These are phyloP conservation scores for Podila epicladia DNA, from an alignment of 192 early-diverging fungal species.

Conservation along the genomic window DNA sequence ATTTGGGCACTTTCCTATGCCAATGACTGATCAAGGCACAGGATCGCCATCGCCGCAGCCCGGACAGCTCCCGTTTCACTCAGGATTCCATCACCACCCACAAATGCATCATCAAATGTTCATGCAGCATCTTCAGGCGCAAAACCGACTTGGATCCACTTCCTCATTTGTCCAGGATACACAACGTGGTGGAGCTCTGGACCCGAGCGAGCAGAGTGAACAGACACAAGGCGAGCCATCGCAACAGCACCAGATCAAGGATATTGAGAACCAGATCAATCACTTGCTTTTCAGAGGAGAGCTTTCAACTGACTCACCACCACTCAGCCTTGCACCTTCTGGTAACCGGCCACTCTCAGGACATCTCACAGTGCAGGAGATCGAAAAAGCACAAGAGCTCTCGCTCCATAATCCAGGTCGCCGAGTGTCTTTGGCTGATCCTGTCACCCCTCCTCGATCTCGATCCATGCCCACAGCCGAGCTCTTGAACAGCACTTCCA, in stretches of 20 bases:
- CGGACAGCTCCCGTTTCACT: conserved; percentile 5
- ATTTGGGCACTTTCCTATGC: conserved; percentile 32
- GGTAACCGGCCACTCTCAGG: background rate
- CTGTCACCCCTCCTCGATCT: conserved; percentile 12
- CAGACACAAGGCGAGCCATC: too few species aligned
- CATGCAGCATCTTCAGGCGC: conserved; percentile 37
- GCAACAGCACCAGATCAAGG: conserved; percentile 23
- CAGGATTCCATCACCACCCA: conserved; percentile 12
- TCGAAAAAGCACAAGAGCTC: conserved; percentile 28
- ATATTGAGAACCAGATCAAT: conserved; percentile 41
- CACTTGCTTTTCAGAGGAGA: conserved; percentile 28
- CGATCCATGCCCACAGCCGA: background rate
- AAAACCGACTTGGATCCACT: conserved; percentile 4
- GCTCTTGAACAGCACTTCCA: background rate
- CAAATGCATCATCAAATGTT: conserved; percentile 33
- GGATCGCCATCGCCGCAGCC: background rate
- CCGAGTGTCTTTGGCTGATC: conserved; percentile 22
- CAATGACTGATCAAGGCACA: conserved; percentile 7
- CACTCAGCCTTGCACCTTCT: background rate
- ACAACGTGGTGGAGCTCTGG: background rate
- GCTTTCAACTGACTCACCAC: background rate
- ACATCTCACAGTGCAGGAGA: conserved; percentile 30
- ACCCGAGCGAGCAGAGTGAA: background rate
- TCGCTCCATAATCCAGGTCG: conserved; percentile 18
- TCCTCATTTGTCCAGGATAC: background rate